Evolutionary conservation across 345 rosid genomes (phyloP).

Genomic region (Arabidopsis suecica): DNA sequence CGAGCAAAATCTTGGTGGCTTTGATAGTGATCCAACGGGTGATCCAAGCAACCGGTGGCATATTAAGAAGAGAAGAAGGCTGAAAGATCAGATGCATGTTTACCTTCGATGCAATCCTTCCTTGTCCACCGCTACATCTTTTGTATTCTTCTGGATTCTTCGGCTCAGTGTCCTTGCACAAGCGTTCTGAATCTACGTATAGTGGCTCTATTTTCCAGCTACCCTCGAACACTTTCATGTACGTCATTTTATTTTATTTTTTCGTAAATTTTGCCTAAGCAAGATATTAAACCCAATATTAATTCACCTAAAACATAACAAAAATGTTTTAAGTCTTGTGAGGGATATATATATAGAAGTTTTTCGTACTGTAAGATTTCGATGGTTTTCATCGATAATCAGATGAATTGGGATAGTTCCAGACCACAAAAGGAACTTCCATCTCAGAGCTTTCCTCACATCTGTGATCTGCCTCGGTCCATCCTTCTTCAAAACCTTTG

Average conservation of each 20-base stretch:
- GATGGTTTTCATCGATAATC: constrained; percentile 72
- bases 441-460: constrained; percentile 67
- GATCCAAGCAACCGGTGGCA: constrained; percentile 85
- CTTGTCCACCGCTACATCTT: constrained; percentile 64
- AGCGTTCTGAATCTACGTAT: constrained; percentile 62
- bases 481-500: constrained; percentile 67
- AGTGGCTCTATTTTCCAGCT: constrained; percentile 70
- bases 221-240: constrained; percentile 80
- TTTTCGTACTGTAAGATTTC: constrained; percentile 57
- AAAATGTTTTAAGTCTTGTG: not conserved
- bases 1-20: constrained; percentile 65
- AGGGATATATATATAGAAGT: not conserved
- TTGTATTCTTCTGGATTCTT: constrained; percentile 63
- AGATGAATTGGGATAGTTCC: constrained; percentile 73
- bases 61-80: constrained; percentile 59
- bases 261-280: constrained; percentile 57
- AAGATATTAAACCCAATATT: not conserved
- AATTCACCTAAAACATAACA: not conserved
- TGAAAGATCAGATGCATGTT: constrained; percentile 69
- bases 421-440: constrained; percentile 84
- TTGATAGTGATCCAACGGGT: constrained; percentile 65
- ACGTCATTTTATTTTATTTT: constrained; percentile 63
- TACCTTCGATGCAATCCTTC: constrained; percentile 68
- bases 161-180: constrained; percentile 60
- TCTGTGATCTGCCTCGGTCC: constrained; percentile 80